These are phyloP conservation scores for Aspergillus felis DNA, from an alignment of 2,329 filamentous ascomycete species.

Conservation along the genomic window DNA sequence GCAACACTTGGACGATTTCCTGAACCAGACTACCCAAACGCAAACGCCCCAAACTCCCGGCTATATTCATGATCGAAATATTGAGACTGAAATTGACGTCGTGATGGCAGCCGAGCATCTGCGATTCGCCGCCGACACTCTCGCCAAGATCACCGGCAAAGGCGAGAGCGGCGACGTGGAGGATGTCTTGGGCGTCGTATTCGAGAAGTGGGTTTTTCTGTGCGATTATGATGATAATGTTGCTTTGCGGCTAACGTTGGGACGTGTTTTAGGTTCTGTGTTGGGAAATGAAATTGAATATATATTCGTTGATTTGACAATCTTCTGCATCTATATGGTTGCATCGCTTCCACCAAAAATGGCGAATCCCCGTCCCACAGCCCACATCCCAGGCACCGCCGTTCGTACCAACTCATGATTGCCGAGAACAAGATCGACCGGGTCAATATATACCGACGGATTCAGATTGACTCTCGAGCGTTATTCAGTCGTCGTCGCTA, in stretches of 20 bases:
- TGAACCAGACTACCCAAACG: slow-evolving; percentile 50
- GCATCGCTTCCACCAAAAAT: not conserved
- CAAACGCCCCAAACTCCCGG: slow-evolving; percentile 10
- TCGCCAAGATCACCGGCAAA: slow-evolving; percentile 83
- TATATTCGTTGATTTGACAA: not conserved
- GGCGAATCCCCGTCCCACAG: not conserved
- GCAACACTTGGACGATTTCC: slow-evolving; percentile 67
- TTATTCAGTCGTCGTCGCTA: slow-evolving; percentile 8
- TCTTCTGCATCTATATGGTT: not conserved
- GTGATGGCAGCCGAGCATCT: slow-evolving; percentile 88
- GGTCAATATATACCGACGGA: not conserved
- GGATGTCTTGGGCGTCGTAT: slow-evolving; percentile 92
- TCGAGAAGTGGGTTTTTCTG: slow-evolving; percentile 73
- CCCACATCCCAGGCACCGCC: not conserved
- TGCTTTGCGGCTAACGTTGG: slow-evolving; percentile 10
- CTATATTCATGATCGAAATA: slow-evolving; percentile 10
- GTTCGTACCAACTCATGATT: not conserved
- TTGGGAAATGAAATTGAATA: slow-evolving; percentile 26
- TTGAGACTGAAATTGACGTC: slow-evolving; percentile 60
- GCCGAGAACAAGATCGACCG: not conserved
- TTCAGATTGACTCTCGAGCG: not conserved
- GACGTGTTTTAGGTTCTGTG: slow-evolving; percentile 48
- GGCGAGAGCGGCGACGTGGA: slow-evolving; percentile 87
- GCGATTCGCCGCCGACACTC: slow-evolving; percentile 70
- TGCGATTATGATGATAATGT: slow-evolving; percentile 4